Conservation (phyloP, 306 rosid genomes). For the Fagus crenata region DNA sequence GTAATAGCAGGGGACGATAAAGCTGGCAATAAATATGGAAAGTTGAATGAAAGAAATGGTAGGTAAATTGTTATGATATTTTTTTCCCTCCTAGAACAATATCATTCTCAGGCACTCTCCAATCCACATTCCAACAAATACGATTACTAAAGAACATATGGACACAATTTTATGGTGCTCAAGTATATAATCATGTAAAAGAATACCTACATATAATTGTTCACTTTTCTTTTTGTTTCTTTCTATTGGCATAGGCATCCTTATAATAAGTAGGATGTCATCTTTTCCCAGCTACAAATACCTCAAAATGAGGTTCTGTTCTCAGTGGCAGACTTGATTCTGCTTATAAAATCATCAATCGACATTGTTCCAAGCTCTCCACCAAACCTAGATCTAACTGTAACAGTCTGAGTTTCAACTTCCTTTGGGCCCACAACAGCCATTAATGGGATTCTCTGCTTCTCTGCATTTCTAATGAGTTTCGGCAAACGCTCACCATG, state of each 20-base stretch:
- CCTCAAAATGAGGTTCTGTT: constrained; percentile 52
- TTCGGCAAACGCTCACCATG: constrained; percentile 91
- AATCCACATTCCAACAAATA: background rate
- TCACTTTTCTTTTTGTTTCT: background rate
- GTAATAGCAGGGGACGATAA: background rate
- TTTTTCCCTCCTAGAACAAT: background rate
- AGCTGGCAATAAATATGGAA: background rate
- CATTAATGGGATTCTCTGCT: constrained; percentile 87
- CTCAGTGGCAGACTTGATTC: constrained; percentile 58
- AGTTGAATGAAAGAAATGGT: background rate
- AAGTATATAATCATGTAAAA: background rate
- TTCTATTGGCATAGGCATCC: constrained; percentile 8
- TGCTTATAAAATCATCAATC: constrained; percentile 67
- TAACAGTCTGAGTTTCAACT: constrained; percentile 68
- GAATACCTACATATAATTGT: constrained; percentile 1
- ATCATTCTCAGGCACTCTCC: background rate
- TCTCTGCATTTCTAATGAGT: constrained; percentile 93
- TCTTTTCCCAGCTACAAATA: constrained; percentile 5
- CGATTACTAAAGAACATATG: background rate
- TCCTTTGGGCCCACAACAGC: constrained; percentile 94
- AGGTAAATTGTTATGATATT: background rate
- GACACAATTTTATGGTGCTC: background rate
- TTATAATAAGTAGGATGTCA: constrained; percentile 5
- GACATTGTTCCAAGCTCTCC: constrained; percentile 85
- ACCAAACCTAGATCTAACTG: constrained; percentile 81